Conservation (phyloP, 371 early-diverging fungal genomes). For the Mucor racemosus region DNA sequence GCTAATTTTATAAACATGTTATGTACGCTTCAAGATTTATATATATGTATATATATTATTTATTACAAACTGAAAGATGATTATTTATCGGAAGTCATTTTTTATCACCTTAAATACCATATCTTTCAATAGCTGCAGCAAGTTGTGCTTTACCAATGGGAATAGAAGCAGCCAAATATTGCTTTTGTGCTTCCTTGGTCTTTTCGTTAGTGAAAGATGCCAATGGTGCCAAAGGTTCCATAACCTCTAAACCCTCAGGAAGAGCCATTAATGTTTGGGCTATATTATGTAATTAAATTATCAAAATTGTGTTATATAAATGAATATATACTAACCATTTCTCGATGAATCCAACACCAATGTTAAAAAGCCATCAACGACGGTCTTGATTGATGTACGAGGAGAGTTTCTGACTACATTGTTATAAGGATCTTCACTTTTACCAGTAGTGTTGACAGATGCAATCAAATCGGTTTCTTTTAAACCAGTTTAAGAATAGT, state of each 20-base stretch:
- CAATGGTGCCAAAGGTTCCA: not conserved
- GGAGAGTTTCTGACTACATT: conserved; percentile 19
- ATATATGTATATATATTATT: no score
- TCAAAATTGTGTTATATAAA: no score
- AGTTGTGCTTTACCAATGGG: not conserved
- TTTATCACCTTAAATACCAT: not conserved
- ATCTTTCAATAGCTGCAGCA: conserved; percentile 5
- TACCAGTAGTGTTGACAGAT: not conserved
- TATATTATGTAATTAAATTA: not conserved
- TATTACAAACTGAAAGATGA: no score
- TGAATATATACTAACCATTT: conserved; percentile 33
- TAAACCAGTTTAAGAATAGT: not conserved
- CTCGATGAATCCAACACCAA: conserved; percentile 53
- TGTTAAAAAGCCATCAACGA: conserved; percentile 58
- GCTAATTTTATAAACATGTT: no score
- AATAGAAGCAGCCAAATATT: not conserved
- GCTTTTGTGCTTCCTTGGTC: not conserved
- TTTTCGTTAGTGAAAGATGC: not conserved
- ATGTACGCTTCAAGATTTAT: no score
- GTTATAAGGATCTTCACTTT: conserved; percentile 4
- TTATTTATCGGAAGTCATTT: no score
- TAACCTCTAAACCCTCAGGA: conserved; percentile 22
- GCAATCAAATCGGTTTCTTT: conserved; percentile 6
- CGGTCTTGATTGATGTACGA: conserved; percentile 49
- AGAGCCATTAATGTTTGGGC: conserved; percentile 19